Percentiles rank a stretch among this genome's conserved stretches.
These are phyloP conservation scores for Scedosporium boydii DNA, from an alignment of 2,329 filamentous ascomycete species.

Conservation along the genomic window DNA sequence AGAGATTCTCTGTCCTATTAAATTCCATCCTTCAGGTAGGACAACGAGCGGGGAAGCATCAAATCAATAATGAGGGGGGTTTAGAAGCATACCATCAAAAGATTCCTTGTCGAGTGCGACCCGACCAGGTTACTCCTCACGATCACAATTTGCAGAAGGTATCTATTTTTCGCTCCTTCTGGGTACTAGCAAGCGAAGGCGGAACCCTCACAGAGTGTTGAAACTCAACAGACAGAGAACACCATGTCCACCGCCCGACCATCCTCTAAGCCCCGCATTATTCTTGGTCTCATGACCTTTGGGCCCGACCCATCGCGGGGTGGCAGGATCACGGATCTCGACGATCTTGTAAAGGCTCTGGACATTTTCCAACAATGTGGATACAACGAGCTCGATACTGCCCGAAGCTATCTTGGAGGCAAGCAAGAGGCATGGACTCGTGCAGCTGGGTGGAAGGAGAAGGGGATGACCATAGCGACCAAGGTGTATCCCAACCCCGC, in stretches of 20 bases:
- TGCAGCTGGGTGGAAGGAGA: constrained; percentile 67
- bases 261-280: constrained; percentile 52
- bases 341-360: constrained; percentile 62
- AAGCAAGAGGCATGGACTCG: constrained; percentile 72
- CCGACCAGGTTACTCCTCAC: too few species aligned
- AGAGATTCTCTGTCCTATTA: too few species aligned
- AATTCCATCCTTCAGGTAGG: too few species aligned
- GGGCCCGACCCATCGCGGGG: constrained; percentile 53
- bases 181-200: too few species aligned
- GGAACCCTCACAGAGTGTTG: too few species aligned
- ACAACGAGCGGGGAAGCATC: too few species aligned
- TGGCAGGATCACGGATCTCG: constrained; percentile 58
- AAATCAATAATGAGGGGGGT: too few species aligned
- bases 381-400: constrained; percentile 80
- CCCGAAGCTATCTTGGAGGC: constrained; percentile 61
- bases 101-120: too few species aligned
- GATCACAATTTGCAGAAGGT: too few species aligned
- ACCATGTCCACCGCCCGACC: constrained; percentile 38
- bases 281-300: constrained; percentile 83
- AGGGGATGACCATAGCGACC: constrained; percentile 68
- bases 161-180: too few species aligned
- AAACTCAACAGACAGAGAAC: neutral
- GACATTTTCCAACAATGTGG: constrained; percentile 69
- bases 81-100: too few species aligned
- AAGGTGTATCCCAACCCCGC: constrained; percentile 55